Evolutionary conservation across 2,329 filamentous ascomycete genomes (phyloP).

Genomic region (Decorospora gaudefroyi): DNA sequence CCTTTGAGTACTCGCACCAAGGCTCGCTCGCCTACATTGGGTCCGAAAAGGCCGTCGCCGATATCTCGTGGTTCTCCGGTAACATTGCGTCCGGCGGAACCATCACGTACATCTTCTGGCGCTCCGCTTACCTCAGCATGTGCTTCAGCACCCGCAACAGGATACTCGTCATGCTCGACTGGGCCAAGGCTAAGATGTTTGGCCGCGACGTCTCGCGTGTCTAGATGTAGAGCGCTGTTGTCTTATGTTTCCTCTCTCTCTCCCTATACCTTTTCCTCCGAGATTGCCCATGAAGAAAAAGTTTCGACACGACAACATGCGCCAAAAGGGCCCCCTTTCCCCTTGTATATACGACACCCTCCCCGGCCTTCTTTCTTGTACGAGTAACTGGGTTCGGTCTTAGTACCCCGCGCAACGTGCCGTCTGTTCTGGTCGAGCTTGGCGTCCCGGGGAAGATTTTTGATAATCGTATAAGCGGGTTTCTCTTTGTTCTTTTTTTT

Average conservation of each 20-base stretch:
- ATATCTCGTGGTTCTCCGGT: slow-evolving; percentile 95
- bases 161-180: slow-evolving; percentile 89
- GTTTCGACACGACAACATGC: too few relatives aligned
- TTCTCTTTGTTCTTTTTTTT: not conserved
- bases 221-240: slow-evolving; percentile 12
- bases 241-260: not conserved
- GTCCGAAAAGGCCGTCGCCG: slow-evolving; percentile 94
- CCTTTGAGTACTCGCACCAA: slow-evolving; percentile 98
- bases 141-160: slow-evolving; percentile 99
- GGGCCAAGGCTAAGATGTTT: slow-evolving; percentile 96
- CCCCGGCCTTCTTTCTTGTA: not conserved
- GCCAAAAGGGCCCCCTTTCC: too few relatives aligned
- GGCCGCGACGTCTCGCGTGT: slow-evolving; percentile 91
- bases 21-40: slow-evolving; percentile 97
- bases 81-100: slow-evolving; percentile 93
- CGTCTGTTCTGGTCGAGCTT: slow-evolving; percentile 13
- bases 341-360: not conserved
- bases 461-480: not conserved
- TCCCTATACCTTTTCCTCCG: not conserved
- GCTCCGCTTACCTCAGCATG: slow-evolving; percentile 98
- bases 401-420: slow-evolving; percentile 2
- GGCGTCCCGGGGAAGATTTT: slow-evolving; percentile 8
- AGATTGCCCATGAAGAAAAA: slow-evolving; percentile 7
- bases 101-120: slow-evolving; percentile 97
- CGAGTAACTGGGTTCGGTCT: too few relatives aligned